Base-by-base conservation (phyloP, 768 basidiomycete species). In the Boletus sp. region DNA sequence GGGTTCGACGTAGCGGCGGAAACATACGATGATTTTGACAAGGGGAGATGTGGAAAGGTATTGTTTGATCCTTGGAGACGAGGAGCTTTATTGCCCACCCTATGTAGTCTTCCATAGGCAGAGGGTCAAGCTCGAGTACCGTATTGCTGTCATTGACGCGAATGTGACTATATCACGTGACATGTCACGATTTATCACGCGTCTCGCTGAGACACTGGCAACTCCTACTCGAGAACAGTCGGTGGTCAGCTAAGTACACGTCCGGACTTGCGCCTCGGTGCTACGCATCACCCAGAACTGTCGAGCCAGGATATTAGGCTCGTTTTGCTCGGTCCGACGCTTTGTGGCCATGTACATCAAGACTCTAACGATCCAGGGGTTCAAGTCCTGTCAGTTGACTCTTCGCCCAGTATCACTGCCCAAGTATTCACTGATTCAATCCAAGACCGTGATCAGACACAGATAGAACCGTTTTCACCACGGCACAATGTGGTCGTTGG, bases 401-500 rank as follows among this genome's bases (percentile, higher is more conserved):
- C 49, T 39, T 42, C 32, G 34, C 34, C 19, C 10, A 42, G 37
- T 48, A 25, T 9, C 8, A 30, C 15, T 35, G 8, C 13, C 21
- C 29, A n/a, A 10, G 21, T 44, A 17, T 40, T 44, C 25, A 21
- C 50, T 51, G 38, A 64, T 55, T 56, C 34, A 21, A 35, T 32
- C 21, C 55, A 61, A 90, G 88, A 92, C 68, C 83, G 88, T 56
- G 90, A 93, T 76, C 89, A 93, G 67, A 92, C 88, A 0, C 87
- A 90, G 63, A 92, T 97, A 54, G 95, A 98, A 62, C 95, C 95
- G 0, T 99, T 99, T 74, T 91, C 88, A 21, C 84, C 94, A 1
- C 85, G 79, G 46, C 93, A 97, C 68, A 98, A 98, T 73, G 94
- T 98, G 11, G 93, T 98, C 9, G 95, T 98, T 8, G 96, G 97